phyloP scores from a whole-genome alignment of 805 yeast species.

The Clavispora vitiphila region DNA sequence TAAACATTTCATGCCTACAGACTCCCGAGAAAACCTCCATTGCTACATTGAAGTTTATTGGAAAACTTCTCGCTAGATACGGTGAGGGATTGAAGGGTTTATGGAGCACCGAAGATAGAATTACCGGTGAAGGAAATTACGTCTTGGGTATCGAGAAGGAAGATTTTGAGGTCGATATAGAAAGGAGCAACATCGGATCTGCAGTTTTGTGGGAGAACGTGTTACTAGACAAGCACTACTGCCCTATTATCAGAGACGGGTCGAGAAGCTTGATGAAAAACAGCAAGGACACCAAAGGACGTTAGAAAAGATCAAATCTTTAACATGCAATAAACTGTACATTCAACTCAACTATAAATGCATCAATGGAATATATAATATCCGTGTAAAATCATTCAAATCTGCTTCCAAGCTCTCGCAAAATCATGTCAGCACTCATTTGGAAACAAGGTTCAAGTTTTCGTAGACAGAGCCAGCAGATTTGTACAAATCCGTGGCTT shows the following conservation, averaged over 20 bases:
- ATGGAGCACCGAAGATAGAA: slow-evolving; percentile 83
- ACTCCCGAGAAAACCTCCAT: slow-evolving; percentile 85
- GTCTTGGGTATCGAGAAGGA: slow-evolving; percentile 56
- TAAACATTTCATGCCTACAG: slow-evolving; percentile 62
- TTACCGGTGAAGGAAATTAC: slow-evolving; percentile 65
- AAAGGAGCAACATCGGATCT: slow-evolving; percentile 78
- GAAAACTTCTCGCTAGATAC: slow-evolving; percentile 66
- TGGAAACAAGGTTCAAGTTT: slow-evolving; percentile 36
- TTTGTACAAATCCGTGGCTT: slow-evolving; percentile 41
- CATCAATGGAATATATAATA: not conserved
- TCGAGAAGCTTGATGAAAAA: slow-evolving; percentile 37
- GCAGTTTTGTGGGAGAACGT: slow-evolving; percentile 89
- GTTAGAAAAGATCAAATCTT: not conserved
- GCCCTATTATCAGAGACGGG: slow-evolving; percentile 75
- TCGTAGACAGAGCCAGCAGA: slow-evolving; percentile 37
- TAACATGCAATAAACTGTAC: not conserved
- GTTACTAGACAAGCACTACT: slow-evolving; percentile 73
- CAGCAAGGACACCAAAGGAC: slow-evolving; percentile 20
- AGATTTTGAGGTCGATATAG: slow-evolving; percentile 46
- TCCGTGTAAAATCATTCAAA: not conserved
- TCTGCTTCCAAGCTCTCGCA: not conserved
- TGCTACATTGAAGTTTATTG: slow-evolving; percentile 73
- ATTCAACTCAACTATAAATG: not conserved
- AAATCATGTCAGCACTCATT: not conserved
- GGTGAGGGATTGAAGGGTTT: slow-evolving; percentile 66